phyloP scores from a whole-genome alignment of 805 yeast species.

The Yarrowia sp. region DNA sequence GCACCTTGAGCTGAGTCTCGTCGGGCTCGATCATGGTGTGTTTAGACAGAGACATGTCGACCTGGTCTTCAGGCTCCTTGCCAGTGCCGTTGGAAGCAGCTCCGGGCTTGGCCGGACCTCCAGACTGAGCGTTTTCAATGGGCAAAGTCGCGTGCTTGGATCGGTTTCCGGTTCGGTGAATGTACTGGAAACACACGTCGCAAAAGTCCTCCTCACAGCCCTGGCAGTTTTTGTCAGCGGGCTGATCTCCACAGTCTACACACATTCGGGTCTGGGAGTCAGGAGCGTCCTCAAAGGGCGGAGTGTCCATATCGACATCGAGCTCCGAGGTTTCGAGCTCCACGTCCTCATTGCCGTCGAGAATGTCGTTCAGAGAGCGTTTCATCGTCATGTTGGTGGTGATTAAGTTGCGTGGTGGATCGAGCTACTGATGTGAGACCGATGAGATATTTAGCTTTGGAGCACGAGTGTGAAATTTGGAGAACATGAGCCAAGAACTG shows the following conservation, averaged over 20 bases:
- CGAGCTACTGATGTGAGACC: not conserved
- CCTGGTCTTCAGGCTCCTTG: conserved; percentile 30
- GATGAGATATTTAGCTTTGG: conserved; percentile 12
- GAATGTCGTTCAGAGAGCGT: conserved; percentile 20
- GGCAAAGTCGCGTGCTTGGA: conserved; percentile 34
- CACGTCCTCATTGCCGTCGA: conserved; percentile 22
- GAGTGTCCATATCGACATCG: not conserved
- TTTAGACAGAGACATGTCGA: conserved; percentile 23
- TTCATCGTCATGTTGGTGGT: conserved; percentile 7
- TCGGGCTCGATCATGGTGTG: conserved; percentile 29
- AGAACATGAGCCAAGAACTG: not conserved
- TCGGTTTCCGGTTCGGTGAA: conserved; percentile 62
- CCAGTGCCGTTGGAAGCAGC: conserved; percentile 13
- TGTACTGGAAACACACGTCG: conserved; percentile 62
- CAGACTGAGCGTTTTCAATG: conserved; percentile 25
- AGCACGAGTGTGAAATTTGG: not conserved
- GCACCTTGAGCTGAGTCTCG: conserved; percentile 29
- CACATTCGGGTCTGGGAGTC: conserved; percentile 43
- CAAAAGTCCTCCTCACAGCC: conserved; percentile 69
- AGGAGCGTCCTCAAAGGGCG: not conserved
- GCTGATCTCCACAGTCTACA: conserved; percentile 73
- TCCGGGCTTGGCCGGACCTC: not conserved
- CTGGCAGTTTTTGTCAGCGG: conserved; percentile 58
- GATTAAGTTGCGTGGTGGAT: conserved; percentile 1
- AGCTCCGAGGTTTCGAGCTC: not conserved